Percentiles rank a stretch among this genome's conserved stretches.
phyloP scores from a whole-genome alignment of 805 yeast species.

The Nakazawaea ishiwadae region DNA sequence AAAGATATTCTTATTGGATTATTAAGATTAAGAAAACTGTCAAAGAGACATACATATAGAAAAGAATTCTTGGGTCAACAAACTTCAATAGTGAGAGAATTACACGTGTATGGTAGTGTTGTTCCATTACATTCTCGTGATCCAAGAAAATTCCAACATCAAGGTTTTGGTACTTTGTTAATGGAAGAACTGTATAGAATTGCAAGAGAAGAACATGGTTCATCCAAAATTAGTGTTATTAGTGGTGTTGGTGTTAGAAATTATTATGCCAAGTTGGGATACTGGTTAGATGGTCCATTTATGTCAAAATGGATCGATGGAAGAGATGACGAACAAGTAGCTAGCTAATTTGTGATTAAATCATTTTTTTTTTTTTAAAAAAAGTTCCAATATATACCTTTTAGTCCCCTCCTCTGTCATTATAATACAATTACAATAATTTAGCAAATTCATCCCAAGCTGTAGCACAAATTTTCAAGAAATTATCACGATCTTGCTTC shows the following conservation, averaged over 20 bases:
- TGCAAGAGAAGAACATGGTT: slow-evolving; percentile 92
- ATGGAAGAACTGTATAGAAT: slow-evolving; percentile 99
- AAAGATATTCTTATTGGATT: slow-evolving; percentile 93
- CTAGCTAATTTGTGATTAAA: neutral
- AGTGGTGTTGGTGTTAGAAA: slow-evolving; percentile 98
- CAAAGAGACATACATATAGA: slow-evolving; percentile 84
- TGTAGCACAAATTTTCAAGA: slow-evolving; percentile 20
- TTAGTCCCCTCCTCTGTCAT: too few species aligned
- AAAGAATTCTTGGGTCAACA: slow-evolving; percentile 81
- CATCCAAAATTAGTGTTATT: slow-evolving; percentile 86
- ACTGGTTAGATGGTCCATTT: slow-evolving; percentile 89
- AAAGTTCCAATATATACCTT: neutral
- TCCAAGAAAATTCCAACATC: slow-evolving; percentile 97
- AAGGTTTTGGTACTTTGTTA: slow-evolving; percentile 93
- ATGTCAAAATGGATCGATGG: slow-evolving; percentile 68
- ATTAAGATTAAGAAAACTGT: slow-evolving; percentile 80
- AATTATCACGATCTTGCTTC: slow-evolving; percentile 15
- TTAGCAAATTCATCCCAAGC: slow-evolving; percentile 19
- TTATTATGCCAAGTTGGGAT: slow-evolving; percentile 90
- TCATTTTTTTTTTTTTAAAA: too few species aligned
- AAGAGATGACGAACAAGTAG: slow-evolving; percentile 6
- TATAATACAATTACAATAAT: neutral
- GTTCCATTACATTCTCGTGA: slow-evolving; percentile 96
- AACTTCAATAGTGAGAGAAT: slow-evolving; percentile 92
- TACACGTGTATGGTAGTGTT: slow-evolving; percentile 96